Base-by-base conservation (phyloP, 2,329 filamentous ascomycete genomes). In the Epichloe hybrida region DNA sequence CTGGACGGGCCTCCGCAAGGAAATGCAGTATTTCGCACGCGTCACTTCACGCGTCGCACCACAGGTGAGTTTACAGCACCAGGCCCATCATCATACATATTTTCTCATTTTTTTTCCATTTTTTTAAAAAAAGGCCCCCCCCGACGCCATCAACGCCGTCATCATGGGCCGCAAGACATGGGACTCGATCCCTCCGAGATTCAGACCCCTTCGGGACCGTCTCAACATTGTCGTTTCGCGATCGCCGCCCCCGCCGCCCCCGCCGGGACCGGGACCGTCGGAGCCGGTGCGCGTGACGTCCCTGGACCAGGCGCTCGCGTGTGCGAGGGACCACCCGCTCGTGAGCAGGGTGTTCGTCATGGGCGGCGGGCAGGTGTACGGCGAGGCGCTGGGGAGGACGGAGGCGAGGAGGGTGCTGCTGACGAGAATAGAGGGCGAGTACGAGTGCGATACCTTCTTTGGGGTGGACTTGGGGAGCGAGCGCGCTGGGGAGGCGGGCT, bases 121-220 rank as follows among this genome's bases (percentile, higher is more conserved):
- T 21, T 21, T 21, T 21, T 21, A 3, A 21, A 21, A 20, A 8
- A 46, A 69, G 67, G 54, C 61, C 4, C 59, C 67, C 2, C 52
- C 66, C 7, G 56, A 62, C 0, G 58, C 69, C 41, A 52, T 70
- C 57, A 91, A 90, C 66, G 86, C 87, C 17, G 87, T 97, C 48
- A 84, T 98, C 58, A 98, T 98, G 93, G 93, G 93, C 53, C 86
- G 93, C 62, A 96, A 94, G 69, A 98, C 93, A 0, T 98, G 91
- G 84, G 88, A 95, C 49, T 88, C 83, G 56, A 91, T 98, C 53
- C 53, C 93, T 2, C 63, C 73, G 6, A 77, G 74, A 48, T 89
- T 93, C 64, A 77, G 89, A 2, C 93, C 93, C 17, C 74, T 98
- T 36, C 83, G 80, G 54, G 84, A 81, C 55, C 75, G 93, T 9